phyloP scores from a whole-genome alignment of 495 filamentous ascomycete species.

The Penicillium flavigenum region DNA sequence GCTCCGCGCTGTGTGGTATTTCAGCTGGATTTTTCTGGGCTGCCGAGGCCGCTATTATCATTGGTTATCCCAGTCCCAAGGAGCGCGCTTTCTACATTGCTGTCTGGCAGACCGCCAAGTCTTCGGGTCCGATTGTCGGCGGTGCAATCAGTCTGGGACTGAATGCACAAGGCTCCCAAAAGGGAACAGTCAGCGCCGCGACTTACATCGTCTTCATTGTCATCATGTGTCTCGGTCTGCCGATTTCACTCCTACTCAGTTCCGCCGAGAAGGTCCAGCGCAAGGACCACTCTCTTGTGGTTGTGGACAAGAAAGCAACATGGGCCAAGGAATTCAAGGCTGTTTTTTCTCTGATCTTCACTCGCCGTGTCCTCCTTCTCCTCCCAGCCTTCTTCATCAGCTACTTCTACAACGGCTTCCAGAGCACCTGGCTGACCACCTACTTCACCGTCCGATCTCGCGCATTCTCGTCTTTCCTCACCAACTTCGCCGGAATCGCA shows the following conservation, averaged over 20 bases:
- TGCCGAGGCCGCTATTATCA: constrained; percentile 63
- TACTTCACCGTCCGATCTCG: constrained; percentile 38
- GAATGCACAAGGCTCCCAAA: constrained; percentile 25
- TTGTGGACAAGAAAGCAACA: constrained; percentile 30
- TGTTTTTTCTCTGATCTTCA: constrained; percentile 26
- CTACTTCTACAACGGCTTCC: constrained; percentile 40
- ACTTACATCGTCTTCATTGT: constrained; percentile 38
- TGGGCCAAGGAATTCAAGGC: constrained; percentile 37
- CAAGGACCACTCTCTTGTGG: constrained; percentile 30
- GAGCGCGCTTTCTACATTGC: constrained; percentile 54
- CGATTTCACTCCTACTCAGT: constrained; percentile 30
- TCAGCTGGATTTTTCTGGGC: constrained; percentile 68
- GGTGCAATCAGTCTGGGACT: constrained; percentile 36
- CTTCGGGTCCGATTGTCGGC: constrained; percentile 33
- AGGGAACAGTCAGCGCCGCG: constrained; percentile 29
- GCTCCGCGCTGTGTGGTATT: constrained; percentile 63
- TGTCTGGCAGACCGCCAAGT: constrained; percentile 38
- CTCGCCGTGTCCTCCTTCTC: constrained; percentile 30
- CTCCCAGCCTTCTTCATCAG: constrained; percentile 39
- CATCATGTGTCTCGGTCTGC: constrained; percentile 38
- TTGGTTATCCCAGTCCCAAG: constrained; percentile 59
- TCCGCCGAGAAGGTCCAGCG: constrained; percentile 36
- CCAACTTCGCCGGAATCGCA: constrained; percentile 36
- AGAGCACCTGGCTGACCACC: constrained; percentile 33
- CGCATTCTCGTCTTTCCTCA: constrained; percentile 38